These are phyloP conservation scores for Haberlea rhodopensis DNA, from an alignment of 257 asterid genomes.

Conservation along the genomic window DNA sequence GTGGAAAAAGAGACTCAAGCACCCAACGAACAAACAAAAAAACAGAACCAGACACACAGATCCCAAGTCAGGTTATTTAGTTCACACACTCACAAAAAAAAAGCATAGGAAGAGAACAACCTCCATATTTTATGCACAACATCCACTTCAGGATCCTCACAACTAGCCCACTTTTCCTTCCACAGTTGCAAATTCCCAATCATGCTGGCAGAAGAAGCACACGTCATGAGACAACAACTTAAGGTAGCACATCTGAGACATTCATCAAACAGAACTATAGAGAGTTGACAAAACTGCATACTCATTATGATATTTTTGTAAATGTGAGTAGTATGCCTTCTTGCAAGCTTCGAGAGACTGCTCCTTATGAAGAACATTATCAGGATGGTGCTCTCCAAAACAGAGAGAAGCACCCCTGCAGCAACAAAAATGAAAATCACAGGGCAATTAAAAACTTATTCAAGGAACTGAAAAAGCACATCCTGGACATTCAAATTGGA, in stretches of 20 bases:
- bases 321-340: slow-evolving; percentile 54
- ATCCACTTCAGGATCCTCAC: slow-evolving; percentile 45
- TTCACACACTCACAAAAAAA: slow-evolving; percentile 6
- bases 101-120: slow-evolving; percentile 24
- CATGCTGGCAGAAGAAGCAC: slow-evolving; percentile 38
- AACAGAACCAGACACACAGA: slow-evolving; percentile 23
- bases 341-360: slow-evolving; percentile 53
- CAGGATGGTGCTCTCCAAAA: slow-evolving; percentile 80
- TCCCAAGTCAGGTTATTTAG: slow-evolving; percentile 10
- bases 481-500: slow-evolving; percentile 20
- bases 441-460: slow-evolving; percentile 27
- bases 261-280: slow-evolving; percentile 1
- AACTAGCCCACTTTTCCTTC: slow-evolving; percentile 47
- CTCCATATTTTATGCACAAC: slow-evolving; percentile 45
- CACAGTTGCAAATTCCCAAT: slow-evolving; percentile 40
- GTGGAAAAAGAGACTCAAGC: background rate
- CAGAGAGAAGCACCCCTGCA: slow-evolving; percentile 83
- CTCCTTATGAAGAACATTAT: slow-evolving; percentile 52
- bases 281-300: slow-evolving; percentile 35
- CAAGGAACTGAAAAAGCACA: slow-evolving; percentile 10
- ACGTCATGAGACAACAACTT: slow-evolving; percentile 22
- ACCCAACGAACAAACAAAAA: slow-evolving; percentile 1
- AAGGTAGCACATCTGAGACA: slow-evolving; percentile 13
- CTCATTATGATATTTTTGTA: slow-evolving; percentile 71
- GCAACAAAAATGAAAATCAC: slow-evolving; percentile 28